phyloP scores from a whole-genome alignment of 2,329 filamentous ascomycete species.

The Didymella pomorum region DNA sequence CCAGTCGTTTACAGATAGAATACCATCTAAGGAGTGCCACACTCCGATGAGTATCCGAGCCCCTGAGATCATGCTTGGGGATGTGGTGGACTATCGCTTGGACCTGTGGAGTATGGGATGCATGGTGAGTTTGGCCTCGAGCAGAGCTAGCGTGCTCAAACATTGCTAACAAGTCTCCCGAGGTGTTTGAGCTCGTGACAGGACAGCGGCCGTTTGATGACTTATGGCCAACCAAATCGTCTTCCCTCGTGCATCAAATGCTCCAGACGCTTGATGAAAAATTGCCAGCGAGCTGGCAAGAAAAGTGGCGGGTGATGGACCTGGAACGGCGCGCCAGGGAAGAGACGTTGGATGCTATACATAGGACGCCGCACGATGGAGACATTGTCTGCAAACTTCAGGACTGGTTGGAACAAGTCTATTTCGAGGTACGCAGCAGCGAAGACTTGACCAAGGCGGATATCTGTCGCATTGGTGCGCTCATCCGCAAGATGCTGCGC shows the following conservation, averaged over 20 bases:
- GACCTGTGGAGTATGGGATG: conserved; percentile 53
- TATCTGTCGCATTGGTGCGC: background rate
- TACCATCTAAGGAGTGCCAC: conserved; percentile 15
- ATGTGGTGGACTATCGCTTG: conserved; percentile 47
- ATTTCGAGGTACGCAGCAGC: background rate
- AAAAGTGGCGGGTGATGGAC: background rate
- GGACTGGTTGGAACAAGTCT: background rate
- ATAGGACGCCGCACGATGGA: background rate
- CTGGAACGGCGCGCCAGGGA: background rate
- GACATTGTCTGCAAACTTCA: background rate
- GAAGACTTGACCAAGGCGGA: background rate
- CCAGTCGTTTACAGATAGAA: conserved; percentile 42
- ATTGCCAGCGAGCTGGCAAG: background rate
- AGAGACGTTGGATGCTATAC: background rate
- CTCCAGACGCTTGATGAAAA: conserved; percentile 35
- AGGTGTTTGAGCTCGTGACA: conserved; percentile 48
- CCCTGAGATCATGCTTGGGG: conserved; percentile 52
- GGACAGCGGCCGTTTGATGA: conserved; percentile 52
- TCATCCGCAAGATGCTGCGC: background rate
- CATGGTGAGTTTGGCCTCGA: conserved; percentile 37
- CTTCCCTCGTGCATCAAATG: conserved; percentile 49
- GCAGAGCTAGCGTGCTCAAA: too few relatives aligned
- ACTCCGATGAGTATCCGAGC: conserved; percentile 47
- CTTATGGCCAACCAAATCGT: conserved; percentile 39
- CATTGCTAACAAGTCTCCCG: conserved; percentile 31